Evolutionary conservation across 2,329 filamentous ascomycete genomes (phyloP).

Genomic region (Aspergillus sp.): DNA sequence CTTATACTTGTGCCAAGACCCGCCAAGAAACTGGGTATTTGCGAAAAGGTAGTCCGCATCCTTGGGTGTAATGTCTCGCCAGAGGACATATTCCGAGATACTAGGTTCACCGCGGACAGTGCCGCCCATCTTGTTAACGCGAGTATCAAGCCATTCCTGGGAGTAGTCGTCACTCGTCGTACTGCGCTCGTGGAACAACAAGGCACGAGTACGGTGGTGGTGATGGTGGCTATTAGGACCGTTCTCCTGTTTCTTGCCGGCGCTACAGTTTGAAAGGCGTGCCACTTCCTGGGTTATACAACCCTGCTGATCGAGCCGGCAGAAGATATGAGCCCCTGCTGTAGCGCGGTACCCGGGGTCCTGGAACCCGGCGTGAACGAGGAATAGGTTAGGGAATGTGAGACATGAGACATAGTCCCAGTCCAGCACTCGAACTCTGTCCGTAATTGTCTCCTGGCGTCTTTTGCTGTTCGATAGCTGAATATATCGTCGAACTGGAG

Average conservation of each 20-base stretch:
- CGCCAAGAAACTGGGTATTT: neutral
- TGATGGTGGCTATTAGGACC: too few relatives aligned
- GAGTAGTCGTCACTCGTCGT: neutral
- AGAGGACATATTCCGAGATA: neutral
- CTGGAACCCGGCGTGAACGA: constrained; percentile 1
- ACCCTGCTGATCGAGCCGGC: neutral
- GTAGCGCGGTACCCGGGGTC: neutral
- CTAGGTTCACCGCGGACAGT: neutral
- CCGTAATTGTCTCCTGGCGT: neutral
- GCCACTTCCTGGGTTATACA: neutral
- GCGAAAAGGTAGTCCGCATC: neutral
- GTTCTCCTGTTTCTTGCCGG: neutral
- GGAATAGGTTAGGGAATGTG: neutral
- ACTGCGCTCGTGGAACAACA: neutral
- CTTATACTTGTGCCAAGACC: neutral
- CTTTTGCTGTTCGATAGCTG: neutral
- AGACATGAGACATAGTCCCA: constrained; percentile 3
- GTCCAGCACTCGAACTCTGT: neutral
- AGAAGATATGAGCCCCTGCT: constrained; percentile 1
- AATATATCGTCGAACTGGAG: neutral
- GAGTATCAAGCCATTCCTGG: neutral
- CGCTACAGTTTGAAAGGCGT: too few relatives aligned
- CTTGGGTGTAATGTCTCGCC: neutral
- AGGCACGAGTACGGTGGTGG: neutral
- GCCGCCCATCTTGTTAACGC: too few relatives aligned